phyloP scores from a whole-genome alignment of 768 basidiomycete genomes.

The Galerina marginata region DNA sequence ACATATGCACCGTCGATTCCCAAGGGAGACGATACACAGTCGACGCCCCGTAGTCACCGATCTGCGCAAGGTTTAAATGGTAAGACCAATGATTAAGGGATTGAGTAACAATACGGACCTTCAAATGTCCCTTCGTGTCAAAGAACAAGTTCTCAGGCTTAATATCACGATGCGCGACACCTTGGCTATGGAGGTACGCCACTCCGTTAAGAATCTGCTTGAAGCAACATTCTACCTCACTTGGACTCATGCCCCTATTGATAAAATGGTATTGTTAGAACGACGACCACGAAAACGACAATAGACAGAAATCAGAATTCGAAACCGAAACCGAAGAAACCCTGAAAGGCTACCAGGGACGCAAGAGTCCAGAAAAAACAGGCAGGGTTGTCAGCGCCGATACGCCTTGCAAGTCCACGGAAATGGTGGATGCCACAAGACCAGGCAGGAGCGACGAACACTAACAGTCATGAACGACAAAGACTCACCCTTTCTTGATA shows the following conservation, averaged over 20 bases:
- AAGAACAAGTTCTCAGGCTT: slow-evolving; percentile 98
- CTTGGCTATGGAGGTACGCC: slow-evolving; percentile 91
- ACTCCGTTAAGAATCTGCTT: slow-evolving; percentile 93
- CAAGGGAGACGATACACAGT: slow-evolving; percentile 99
- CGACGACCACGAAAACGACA: neutral
- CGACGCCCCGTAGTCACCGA: slow-evolving; percentile 97
- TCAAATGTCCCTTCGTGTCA: slow-evolving; percentile 89
- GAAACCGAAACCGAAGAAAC: neutral
- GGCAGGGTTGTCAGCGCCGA: too few species aligned
- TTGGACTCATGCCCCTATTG: slow-evolving; percentile 72
- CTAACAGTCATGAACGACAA: slow-evolving; percentile 6
- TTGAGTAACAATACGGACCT: slow-evolving; percentile 56
- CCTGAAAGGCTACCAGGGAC: neutral
- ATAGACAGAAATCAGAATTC: neutral
- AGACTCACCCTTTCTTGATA: slow-evolving; percentile 87
- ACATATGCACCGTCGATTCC: slow-evolving; percentile 97
- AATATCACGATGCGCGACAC: slow-evolving; percentile 97
- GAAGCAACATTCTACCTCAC: slow-evolving; percentile 97
- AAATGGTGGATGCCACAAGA: too few species aligned
- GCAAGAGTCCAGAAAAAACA: too few species aligned
- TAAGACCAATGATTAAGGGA: neutral
- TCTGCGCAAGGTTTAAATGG: slow-evolving; percentile 49
- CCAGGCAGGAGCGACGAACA: neutral
- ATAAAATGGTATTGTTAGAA: slow-evolving; percentile 1
- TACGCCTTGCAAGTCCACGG: too few species aligned